Evolutionary conservation across 257 asterid species (phyloP).

Genomic region (Nicotiana sylvestris): DNA sequence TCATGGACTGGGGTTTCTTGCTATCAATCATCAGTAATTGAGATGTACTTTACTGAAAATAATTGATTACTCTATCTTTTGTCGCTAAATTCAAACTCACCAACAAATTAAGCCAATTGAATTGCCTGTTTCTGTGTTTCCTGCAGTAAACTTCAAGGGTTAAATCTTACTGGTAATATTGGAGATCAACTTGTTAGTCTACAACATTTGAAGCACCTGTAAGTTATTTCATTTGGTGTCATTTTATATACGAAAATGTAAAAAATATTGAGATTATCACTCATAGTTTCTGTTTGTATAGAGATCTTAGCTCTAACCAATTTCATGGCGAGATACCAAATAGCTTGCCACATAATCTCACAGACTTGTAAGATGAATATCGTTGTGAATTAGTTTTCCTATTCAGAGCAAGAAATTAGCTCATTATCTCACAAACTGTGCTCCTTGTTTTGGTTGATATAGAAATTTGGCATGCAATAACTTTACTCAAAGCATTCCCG

Average conservation of each 20-base stretch:
- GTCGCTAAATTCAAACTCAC: too few relatives aligned
- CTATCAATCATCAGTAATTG: slow-evolving; percentile 52
- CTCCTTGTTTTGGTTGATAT: slow-evolving; percentile 18
- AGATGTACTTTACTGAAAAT: slow-evolving; percentile 36
- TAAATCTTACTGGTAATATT: slow-evolving; percentile 58
- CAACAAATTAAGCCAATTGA: neutral
- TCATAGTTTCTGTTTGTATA: slow-evolving; percentile 22
- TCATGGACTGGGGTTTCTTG: slow-evolving; percentile 77
- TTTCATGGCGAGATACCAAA: slow-evolving; percentile 62
- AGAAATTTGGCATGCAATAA: slow-evolving; percentile 80
- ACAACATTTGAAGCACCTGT: slow-evolving; percentile 66
- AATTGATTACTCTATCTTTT: neutral
- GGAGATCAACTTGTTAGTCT: slow-evolving; percentile 59
- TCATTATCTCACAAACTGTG: neutral
- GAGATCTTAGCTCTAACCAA: slow-evolving; percentile 79
- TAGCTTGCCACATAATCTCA: slow-evolving; percentile 62
- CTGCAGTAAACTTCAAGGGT: slow-evolving; percentile 65
- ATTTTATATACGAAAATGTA: neutral
- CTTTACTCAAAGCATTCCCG: slow-evolving; percentile 58
- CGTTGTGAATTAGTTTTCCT: slow-evolving; percentile 11
- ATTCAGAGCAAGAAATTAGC: neutral
- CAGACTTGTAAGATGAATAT: slow-evolving; percentile 54
- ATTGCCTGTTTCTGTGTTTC: neutral
- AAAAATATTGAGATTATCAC: neutral
- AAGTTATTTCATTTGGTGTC: slow-evolving; percentile 15